Conservation (phyloP, 345 rosid species). For the Trapa incisa region DNA sequence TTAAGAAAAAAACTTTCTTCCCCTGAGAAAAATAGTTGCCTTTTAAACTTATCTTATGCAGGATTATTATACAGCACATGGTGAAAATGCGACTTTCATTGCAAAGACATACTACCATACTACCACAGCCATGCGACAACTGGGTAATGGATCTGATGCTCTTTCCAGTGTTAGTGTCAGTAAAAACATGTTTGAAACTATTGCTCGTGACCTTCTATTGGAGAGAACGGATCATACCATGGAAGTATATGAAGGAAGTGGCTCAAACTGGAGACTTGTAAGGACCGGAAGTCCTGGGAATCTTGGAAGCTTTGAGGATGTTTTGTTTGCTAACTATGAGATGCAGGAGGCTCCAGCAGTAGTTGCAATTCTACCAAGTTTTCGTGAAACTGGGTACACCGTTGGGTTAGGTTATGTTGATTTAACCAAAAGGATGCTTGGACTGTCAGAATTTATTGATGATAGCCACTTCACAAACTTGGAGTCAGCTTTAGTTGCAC, state of each 20-base stretch:
- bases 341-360: conserved; percentile 89
- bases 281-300: conserved; percentile 88
- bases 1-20: not conserved
- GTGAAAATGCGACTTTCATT: conserved; percentile 75
- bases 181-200: conserved; percentile 80
- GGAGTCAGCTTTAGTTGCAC: conserved; percentile 83
- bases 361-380: conserved; percentile 52
- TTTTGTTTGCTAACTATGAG: conserved; percentile 83
- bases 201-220: conserved; percentile 73
- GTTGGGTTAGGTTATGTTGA: conserved; percentile 82
- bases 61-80: conserved; percentile 95
- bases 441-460: conserved; percentile 88
- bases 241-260: conserved; percentile 82
- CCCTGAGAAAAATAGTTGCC: not conserved
- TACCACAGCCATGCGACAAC: conserved; percentile 68
- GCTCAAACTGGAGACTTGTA: conserved; percentile 80
- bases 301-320: conserved; percentile 90
- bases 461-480: conserved; percentile 85
- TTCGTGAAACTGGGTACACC: conserved; percentile 54
- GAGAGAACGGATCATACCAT: conserved; percentile 85
- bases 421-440: conserved; percentile 60
- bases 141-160: conserved; percentile 57
- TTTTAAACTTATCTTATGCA: conserved; percentile 15
- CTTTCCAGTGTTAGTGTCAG: conserved; percentile 79
- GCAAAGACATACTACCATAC: conserved; percentile 88